Evolutionary conservation across 192 early-diverging fungal species (phyloP).

Genomic region (Coemansia sp.): DNA sequence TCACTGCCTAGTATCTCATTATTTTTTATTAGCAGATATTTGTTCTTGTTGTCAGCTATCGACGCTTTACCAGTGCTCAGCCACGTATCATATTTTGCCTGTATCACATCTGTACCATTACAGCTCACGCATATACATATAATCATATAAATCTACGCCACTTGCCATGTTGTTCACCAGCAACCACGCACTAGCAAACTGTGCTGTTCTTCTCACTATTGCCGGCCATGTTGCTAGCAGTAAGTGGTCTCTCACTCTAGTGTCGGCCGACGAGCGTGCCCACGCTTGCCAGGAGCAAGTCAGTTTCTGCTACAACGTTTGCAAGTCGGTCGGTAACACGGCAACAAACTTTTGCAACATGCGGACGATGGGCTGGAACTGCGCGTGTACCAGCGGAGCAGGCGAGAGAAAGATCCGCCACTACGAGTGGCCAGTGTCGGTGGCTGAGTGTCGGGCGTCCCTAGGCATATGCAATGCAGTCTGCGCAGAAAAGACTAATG

Average conservation of each 20-base stretch:
- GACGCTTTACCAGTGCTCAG: too few species aligned
- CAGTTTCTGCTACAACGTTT: constrained; percentile 51
- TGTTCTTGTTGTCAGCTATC: too few species aligned
- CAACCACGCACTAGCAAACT: background rate
- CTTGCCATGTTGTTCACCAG: background rate
- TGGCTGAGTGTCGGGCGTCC: constrained; percentile 45
- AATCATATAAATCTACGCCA: background rate
- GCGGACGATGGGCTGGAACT: constrained; percentile 54
- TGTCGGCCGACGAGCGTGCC: constrained; percentile 39
- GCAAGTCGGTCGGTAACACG: constrained; percentile 35
- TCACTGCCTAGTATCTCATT: background rate
- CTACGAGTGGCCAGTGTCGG: constrained; percentile 45
- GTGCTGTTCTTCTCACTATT: constrained; percentile 1
- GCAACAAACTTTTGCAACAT: constrained; percentile 51
- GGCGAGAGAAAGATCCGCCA: constrained; percentile 22
- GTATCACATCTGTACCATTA: background rate
- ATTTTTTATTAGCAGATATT: background rate
- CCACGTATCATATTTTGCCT: background rate
- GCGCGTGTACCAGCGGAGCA: constrained; percentile 24
- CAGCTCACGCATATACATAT: background rate
- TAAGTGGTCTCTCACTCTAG: constrained; percentile 44
- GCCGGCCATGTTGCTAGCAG: constrained; percentile 13
- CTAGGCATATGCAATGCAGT: constrained; percentile 29
- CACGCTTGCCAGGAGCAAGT: constrained; percentile 50
- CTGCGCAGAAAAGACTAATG: constrained; percentile 19